Evolutionary conservation across 2,329 filamentous ascomycete genomes (phyloP), one percentile per base, ranked within the genome.

Genomic region (Periconia sp.): DNA sequence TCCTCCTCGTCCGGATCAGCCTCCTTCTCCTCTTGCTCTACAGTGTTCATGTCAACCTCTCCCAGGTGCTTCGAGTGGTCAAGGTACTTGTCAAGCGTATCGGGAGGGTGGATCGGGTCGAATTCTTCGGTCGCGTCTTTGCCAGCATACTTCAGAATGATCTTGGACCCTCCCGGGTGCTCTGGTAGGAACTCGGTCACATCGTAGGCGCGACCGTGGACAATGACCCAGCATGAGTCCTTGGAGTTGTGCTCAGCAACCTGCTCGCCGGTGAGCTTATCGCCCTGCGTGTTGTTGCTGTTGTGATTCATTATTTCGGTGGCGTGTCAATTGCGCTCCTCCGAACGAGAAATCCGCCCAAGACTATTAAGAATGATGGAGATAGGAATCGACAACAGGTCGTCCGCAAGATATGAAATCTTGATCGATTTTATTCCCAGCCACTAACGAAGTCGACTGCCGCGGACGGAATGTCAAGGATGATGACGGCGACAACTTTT

Each of bases 141-240:
- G 54, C 66, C 66, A 13, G 66, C 54, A 52, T 96, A 96, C 75
- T 96, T 96, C 54, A 99, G 81, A 63, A 99, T 97, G 69, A 97
- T 95, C 66, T 92, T 94, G 55, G 85, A 80, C 25, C 83, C 83
- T 21, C 83, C 82, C 4, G 83, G 82, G 63, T 85, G 83, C 46
- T 83, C 74, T n/a, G 79, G 78, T 8, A 83, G 74, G 62, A 89
- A 88, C 12, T 81, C 76, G 17, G 82, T 85, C 31, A 89, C 69
- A 63, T 89, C 83, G 72, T 84, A 88, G 19, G 88, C 83, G 56
- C 80, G 78, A 32, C 79, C 79, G 63, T 88, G 80, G 16, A 89
- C 78, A 13, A 87, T 84, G 45, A 88, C 80, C 86, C 86, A 89
- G 56, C 73, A 75, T 89, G 89, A 92, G 58, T 95, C 84, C 60